Conservation (phyloP, 1,284 basidiomycete species). For the Leccinum cinnamomeum region DNA sequence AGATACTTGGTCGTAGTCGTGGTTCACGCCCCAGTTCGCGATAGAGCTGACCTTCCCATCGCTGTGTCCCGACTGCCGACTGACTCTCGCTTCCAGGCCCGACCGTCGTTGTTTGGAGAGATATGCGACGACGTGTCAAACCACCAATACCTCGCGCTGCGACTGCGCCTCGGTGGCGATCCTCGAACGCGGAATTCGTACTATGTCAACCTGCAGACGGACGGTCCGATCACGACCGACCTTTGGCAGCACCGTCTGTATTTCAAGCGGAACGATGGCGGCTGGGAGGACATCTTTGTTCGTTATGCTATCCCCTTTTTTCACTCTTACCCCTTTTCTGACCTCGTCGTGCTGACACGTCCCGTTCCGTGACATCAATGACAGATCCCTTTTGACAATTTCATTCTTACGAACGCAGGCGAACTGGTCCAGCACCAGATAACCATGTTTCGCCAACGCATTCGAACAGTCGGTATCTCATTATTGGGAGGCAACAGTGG, state of each 20-base stretch:
- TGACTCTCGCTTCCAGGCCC: conserved; percentile 39
- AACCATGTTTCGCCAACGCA: conserved; percentile 70
- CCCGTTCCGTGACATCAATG: neutral
- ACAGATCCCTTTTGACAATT: conserved; percentile 79
- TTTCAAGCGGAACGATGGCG: conserved; percentile 66
- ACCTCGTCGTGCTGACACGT: conserved; percentile 3
- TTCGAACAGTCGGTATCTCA: conserved; percentile 83
- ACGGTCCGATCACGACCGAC: conserved; percentile 74
- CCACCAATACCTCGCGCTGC: conserved; percentile 76
- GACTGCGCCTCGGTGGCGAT: conserved; percentile 71
- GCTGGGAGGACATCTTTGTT: conserved; percentile 86
- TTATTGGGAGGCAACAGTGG: conserved; percentile 77
- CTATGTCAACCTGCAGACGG: conserved; percentile 88
- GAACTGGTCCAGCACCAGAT: conserved; percentile 70
- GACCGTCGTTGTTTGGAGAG: conserved; percentile 80
- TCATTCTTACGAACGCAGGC: conserved; percentile 83
- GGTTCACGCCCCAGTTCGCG: neutral
- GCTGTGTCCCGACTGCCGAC: neutral
- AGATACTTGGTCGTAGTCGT: neutral
- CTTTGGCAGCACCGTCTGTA: conserved; percentile 89
- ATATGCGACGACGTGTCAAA: conserved; percentile 78
- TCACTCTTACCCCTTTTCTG: neutral
- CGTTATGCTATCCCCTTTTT: conserved; percentile 30
- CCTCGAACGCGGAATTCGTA: conserved; percentile 72
- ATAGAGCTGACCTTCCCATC: neutral